Percentiles rank a stretch among this genome's conserved stretches.
Evolutionary conservation across 2,329 filamentous ascomycete genomes (phyloP).

Genomic region (Xylariaceae sp.): DNA sequence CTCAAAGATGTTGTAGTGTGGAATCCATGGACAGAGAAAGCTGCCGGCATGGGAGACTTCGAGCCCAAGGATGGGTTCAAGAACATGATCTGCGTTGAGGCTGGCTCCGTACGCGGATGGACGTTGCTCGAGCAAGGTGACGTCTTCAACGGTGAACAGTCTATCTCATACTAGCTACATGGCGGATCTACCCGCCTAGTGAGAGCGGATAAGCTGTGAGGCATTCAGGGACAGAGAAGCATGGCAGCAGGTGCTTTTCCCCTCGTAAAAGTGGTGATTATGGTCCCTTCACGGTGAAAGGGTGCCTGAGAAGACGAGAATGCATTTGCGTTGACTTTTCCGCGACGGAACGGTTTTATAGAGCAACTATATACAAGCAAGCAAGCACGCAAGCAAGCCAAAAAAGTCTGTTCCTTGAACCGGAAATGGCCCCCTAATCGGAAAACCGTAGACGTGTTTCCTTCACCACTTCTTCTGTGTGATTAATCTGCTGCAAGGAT

Average conservation of each 20-base stretch:
- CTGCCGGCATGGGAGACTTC: constrained; percentile 79
- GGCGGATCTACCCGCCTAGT: background rate
- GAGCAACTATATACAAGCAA: background rate
- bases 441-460: too few relatives aligned
- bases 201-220: constrained; percentile 12
- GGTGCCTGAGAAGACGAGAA: too few relatives aligned
- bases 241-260: background rate
- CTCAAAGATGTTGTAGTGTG: constrained; percentile 87
- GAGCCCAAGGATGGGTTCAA: constrained; percentile 84
- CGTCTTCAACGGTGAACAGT: constrained; percentile 59
- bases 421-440: too few relatives aligned
- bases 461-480: too few relatives aligned
- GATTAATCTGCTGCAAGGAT: too few relatives aligned
- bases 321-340: too few relatives aligned
- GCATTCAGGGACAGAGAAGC: background rate
- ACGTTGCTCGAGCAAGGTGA: constrained; percentile 78
- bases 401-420: background rate
- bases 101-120: constrained; percentile 78
- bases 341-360: background rate
- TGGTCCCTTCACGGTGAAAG: too few relatives aligned
- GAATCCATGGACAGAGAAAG: constrained; percentile 93
- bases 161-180: constrained; percentile 38
- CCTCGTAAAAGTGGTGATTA: background rate
- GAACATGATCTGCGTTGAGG: constrained; percentile 92
- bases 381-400: background rate